These are phyloP conservation scores for Plasmodium yoelii DNA, from an alignment of 169 alveolate species.

Conservation along the genomic window DNA sequence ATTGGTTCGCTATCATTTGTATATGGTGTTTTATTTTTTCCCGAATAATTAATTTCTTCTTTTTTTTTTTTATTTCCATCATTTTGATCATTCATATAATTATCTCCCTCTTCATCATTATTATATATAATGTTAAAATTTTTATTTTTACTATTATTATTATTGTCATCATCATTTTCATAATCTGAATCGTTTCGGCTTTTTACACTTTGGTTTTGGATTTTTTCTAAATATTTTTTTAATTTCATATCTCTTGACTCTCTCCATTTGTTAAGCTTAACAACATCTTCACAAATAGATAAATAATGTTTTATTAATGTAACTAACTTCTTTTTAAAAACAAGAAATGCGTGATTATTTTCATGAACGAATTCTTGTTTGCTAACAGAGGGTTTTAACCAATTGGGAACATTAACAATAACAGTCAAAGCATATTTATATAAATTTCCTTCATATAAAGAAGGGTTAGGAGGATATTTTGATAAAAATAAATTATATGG, in stretches of 20 bases:
- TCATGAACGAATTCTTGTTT: constrained; percentile 93
- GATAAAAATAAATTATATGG: constrained; percentile 84
- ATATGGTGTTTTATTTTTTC: no score
- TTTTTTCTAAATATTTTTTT: constrained; percentile 38
- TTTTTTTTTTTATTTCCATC: constrained; percentile 32
- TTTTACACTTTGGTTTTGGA: background rate
- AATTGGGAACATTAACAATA: constrained; percentile 90
- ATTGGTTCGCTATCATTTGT: no score
- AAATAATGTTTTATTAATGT: constrained; percentile 83
- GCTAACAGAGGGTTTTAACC: constrained; percentile 91
- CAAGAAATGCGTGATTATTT: constrained; percentile 87
- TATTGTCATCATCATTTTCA: constrained; percentile 41
- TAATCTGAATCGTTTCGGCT: constrained; percentile 33
- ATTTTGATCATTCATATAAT: constrained; percentile 5
- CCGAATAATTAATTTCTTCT: constrained; percentile 9
- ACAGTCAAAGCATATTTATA: constrained; percentile 89
- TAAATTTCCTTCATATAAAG: constrained; percentile 78
- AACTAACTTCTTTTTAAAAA: constrained; percentile 85
- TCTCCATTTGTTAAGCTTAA: constrained; percentile 84
- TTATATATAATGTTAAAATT: background rate
- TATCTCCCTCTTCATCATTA: background rate
- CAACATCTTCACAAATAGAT: constrained; percentile 79
- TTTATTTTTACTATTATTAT: background rate
- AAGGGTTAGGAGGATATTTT: constrained; percentile 75
- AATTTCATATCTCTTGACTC: constrained; percentile 53